Conservation (phyloP, 1,284 basidiomycete genomes). For the Tetrapyrgos nigripes region DNA sequence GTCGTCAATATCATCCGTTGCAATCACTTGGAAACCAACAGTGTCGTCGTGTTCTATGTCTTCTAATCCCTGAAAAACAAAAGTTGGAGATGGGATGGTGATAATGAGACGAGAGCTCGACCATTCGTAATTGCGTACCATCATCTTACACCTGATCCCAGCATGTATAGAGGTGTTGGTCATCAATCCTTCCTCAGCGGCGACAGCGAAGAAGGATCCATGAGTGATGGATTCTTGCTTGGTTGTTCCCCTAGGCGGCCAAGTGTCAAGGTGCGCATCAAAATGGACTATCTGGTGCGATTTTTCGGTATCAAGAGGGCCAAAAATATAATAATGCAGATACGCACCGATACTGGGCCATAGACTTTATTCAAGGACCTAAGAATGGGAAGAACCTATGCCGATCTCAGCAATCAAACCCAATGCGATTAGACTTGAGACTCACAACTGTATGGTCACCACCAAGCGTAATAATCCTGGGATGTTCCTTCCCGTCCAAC, state of each 20-base stretch:
- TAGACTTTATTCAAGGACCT: slow-evolving; percentile 66
- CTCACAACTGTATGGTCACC: slow-evolving; percentile 70
- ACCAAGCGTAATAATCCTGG: slow-evolving; percentile 65
- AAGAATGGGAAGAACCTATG: slow-evolving; percentile 56
- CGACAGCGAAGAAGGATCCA: slow-evolving; percentile 69
- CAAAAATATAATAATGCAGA: background rate
- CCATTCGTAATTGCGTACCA: slow-evolving; percentile 43
- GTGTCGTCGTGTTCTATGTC: slow-evolving; percentile 19
- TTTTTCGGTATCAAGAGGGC: background rate
- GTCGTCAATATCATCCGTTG: slow-evolving; percentile 25
- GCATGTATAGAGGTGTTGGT: slow-evolving; percentile 68
- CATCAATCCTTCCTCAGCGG: slow-evolving; percentile 65
- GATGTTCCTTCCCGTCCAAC: slow-evolving; percentile 60
- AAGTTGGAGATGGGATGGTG: background rate
- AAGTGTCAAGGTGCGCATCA: slow-evolving; percentile 58
- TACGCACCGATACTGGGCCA: slow-evolving; percentile 55
- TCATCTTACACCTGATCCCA: slow-evolving; percentile 68
- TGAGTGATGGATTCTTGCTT: slow-evolving; percentile 62
- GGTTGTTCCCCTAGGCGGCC: slow-evolving; percentile 43
- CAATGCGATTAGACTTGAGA: background rate
- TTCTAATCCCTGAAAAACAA: slow-evolving; percentile 40
- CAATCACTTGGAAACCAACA: slow-evolving; percentile 24
- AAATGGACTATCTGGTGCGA: slow-evolving; percentile 63
- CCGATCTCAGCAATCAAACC: background rate
- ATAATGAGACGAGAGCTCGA: too few species aligned